phyloP scores from a whole-genome alignment of 176 grass and related monocot species.

The Bromus sterilis region DNA sequence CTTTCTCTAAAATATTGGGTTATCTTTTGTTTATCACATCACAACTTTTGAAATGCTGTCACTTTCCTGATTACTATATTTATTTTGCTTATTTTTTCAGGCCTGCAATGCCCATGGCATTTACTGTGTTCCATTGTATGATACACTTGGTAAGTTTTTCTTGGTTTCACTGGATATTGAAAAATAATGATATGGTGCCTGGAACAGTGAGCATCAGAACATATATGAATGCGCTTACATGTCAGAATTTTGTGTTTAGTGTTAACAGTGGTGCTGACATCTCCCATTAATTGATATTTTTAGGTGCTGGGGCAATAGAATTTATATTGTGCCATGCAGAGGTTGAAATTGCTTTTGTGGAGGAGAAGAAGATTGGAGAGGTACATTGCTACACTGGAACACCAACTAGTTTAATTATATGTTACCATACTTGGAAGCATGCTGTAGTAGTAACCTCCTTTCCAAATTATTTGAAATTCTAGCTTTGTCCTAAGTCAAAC shows the following conservation, averaged over 20 bases:
- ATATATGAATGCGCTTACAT: not conserved
- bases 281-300: not conserved
- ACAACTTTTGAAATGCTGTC: not conserved
- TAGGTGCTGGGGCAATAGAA: conserved; percentile 87
- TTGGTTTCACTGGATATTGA: not conserved
- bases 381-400: conserved; percentile 27
- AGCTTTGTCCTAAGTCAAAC: not conserved
- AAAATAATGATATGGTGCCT: not conserved
- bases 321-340: conserved; percentile 93
- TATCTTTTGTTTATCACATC: not conserved
- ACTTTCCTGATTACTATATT: not conserved
- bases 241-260: not conserved
- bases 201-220: conserved; percentile 2
- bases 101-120: conserved; percentile 95
- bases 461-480: not conserved
- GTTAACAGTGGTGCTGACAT: not conserved
- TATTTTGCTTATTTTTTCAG: conserved; percentile 35
- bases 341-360: conserved; percentile 80
- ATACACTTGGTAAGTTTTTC: conserved; percentile 77
- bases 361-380: conserved; percentile 95
- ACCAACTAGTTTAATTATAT: not conserved
- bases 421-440: not conserved
- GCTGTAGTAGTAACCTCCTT: not conserved
- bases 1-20: not conserved
- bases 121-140: conserved; percentile 90